These are phyloP conservation scores for Vicia villosa DNA, from an alignment of 306 rosid species.

Conservation along the genomic window DNA sequence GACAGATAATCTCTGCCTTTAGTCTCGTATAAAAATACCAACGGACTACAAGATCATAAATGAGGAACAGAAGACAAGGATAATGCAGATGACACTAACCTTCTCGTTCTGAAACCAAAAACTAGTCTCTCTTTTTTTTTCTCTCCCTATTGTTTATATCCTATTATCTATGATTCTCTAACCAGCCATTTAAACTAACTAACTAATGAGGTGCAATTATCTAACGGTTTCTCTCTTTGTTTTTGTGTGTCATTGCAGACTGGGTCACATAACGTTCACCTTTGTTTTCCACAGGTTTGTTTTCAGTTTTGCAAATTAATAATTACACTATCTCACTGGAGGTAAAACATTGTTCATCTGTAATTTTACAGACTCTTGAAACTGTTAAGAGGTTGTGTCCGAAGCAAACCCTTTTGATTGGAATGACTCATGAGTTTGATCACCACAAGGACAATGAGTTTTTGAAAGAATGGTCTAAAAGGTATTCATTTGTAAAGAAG, in stretches of 20 bases:
- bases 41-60: background rate
- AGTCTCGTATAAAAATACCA: background rate
- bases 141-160: background rate
- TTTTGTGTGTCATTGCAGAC: conserved; percentile 57
- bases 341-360: conserved; percentile 34
- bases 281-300: conserved; percentile 95
- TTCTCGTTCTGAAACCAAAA: background rate
- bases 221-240: conserved; percentile 13
- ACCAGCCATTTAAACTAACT: background rate
- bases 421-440: conserved; percentile 95
- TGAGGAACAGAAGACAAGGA: background rate
- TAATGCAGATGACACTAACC: background rate
- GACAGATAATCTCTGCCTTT: background rate
- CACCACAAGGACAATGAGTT: conserved; percentile 84
- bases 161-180: background rate
- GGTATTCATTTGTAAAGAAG: conserved; percentile 47
- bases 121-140: background rate
- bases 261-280: conserved; percentile 80
- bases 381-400: conserved; percentile 89
- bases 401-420: conserved; percentile 78
- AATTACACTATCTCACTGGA: conserved; percentile 8
- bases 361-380: conserved; percentile 81
- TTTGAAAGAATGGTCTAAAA: conserved; percentile 81
- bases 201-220: background rate
- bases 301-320: conserved; percentile 9